phyloP scores from a whole-genome alignment of 352 stramenopile genomes.

The Globisporangium okanoganense region DNA sequence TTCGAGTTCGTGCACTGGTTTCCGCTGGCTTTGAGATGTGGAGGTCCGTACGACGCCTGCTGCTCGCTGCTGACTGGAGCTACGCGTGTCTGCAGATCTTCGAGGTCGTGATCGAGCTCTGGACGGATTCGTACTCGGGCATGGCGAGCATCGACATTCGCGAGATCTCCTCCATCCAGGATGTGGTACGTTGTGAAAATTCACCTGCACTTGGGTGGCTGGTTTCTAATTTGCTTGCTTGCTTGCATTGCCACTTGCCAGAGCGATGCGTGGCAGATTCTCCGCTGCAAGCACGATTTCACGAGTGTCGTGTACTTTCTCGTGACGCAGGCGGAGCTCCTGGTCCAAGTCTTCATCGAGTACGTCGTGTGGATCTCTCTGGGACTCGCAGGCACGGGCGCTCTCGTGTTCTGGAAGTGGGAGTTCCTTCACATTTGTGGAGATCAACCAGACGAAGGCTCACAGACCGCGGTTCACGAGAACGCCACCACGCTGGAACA shows the following conservation, averaged over 20 bases:
- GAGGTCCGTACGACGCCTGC: neutral
- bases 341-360: constrained; percentile 29
- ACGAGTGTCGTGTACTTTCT: constrained; percentile 36
- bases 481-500: neutral
- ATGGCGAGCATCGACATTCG: constrained; percentile 55
- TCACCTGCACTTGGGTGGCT: neutral
- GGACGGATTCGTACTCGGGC: constrained; percentile 61
- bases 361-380: constrained; percentile 37
- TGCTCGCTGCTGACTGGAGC: constrained; percentile 17
- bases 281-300: constrained; percentile 42
- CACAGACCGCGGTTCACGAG: neutral
- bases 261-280: constrained; percentile 28
- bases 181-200: constrained; percentile 14
- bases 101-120: constrained; percentile 35
- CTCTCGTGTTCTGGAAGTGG: constrained; percentile 40
- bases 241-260: neutral
- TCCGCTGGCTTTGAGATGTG: neutral
- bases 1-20: neutral
- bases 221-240: neutral
- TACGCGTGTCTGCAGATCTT: constrained; percentile 25
- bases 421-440: constrained; percentile 21
- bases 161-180: constrained; percentile 39
- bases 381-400: constrained; percentile 28
- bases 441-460: neutral
- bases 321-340: constrained; percentile 26